A percentile compares a stretch with the other conserved stretches of the same genome.
Evolutionary conservation across 2,329 filamentous ascomycete genomes (phyloP).

Genomic region (Huntiella decipiens): DNA sequence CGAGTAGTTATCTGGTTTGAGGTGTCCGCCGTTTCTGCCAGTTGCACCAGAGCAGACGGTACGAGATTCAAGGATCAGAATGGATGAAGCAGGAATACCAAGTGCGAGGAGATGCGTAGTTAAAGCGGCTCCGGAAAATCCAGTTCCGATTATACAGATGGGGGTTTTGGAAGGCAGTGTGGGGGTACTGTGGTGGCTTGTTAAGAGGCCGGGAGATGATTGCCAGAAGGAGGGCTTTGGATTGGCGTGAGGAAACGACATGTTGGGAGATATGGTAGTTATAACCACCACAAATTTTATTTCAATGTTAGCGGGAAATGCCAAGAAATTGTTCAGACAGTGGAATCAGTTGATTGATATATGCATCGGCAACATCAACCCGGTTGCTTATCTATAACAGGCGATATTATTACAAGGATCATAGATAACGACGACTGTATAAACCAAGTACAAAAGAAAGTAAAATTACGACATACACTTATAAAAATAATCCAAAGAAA

Average conservation of each 20-base stretch:
- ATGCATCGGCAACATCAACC: no score
- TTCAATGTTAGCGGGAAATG: background rate
- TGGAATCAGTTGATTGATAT: background rate
- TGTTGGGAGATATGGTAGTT: background rate
- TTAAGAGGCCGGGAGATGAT: conserved; percentile 20
- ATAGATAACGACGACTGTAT: background rate
- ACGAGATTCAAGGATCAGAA: conserved; percentile 20
- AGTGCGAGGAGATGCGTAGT: conserved; percentile 22
- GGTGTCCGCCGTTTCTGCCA: conserved; percentile 18
- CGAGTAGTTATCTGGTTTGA: conserved; percentile 13
- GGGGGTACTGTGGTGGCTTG: conserved; percentile 22
- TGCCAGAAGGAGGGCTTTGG: conserved; percentile 24
- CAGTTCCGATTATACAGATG: conserved; percentile 28
- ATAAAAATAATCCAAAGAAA: background rate
- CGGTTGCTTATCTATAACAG: no score
- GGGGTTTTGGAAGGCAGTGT: conserved; percentile 22
- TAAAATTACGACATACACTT: background rate
- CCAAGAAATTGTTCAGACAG: background rate
- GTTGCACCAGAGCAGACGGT: conserved; percentile 21
- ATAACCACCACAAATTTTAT: background rate
- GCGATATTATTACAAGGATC: no score
- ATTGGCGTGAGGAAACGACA: conserved; percentile 14
- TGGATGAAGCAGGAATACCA: conserved; percentile 10
- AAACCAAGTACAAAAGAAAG: background rate
- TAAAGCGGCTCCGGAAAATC: conserved; percentile 25